Conservation (phyloP, 805 yeast genomes). For the Myxozyma mucilagina region DNA sequence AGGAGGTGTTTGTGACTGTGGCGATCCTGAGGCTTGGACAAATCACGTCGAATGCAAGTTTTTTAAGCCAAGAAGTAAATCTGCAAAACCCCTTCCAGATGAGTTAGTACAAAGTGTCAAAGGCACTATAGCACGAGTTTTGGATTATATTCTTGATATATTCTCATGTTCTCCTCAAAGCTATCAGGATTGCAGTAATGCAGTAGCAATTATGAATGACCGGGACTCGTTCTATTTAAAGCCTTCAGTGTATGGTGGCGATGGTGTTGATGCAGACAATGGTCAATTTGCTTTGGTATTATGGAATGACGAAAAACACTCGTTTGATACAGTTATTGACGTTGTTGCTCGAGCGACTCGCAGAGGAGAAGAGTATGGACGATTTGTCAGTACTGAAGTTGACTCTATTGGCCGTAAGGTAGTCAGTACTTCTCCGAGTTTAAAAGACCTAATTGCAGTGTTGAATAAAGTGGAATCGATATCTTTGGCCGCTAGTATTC, state of each 20-base stretch:
- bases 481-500: slow-evolving; percentile 65
- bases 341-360: slow-evolving; percentile 64
- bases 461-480: slow-evolving; percentile 60
- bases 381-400: slow-evolving; percentile 67
- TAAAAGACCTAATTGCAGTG: slow-evolving; percentile 52
- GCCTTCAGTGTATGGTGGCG: slow-evolving; percentile 49
- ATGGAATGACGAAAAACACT: slow-evolving; percentile 79
- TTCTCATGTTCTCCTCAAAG: slow-evolving; percentile 35
- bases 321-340: slow-evolving; percentile 70
- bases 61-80: slow-evolving; percentile 36
- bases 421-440: slow-evolving; percentile 58
- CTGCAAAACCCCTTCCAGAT: slow-evolving; percentile 44
- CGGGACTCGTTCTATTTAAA: slow-evolving; percentile 40
- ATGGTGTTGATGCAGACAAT: slow-evolving; percentile 33
- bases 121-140: slow-evolving; percentile 48
- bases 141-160: slow-evolving; percentile 66
- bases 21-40: slow-evolving; percentile 84
- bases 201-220: slow-evolving; percentile 15
- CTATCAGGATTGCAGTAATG: slow-evolving; percentile 21
- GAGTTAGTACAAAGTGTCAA: slow-evolving; percentile 46
- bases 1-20: slow-evolving; percentile 87
- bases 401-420: slow-evolving; percentile 67
- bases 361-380: slow-evolving; percentile 63
- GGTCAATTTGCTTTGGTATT: slow-evolving; percentile 45
- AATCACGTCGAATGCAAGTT: slow-evolving; percentile 53